phyloP scores from a whole-genome alignment of 257 asterid species.

The Penstemon newberryi region DNA sequence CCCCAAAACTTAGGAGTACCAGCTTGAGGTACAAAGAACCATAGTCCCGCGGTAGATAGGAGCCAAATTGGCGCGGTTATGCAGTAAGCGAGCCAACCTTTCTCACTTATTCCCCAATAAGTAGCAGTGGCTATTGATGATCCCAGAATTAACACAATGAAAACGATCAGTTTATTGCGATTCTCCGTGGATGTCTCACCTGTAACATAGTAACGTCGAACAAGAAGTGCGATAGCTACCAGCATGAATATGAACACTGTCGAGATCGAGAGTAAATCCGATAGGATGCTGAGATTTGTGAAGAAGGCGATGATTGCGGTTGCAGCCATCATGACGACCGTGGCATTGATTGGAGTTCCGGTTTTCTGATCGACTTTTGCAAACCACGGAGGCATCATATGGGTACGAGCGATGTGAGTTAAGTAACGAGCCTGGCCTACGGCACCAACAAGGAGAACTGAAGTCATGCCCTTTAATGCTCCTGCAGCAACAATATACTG shows the following conservation, averaged over 20 bases:
- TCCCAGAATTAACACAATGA: conserved; percentile 36
- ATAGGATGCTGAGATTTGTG: conserved; percentile 48
- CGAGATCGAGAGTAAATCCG: conserved; percentile 54
- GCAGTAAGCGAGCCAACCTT: conserved; percentile 55
- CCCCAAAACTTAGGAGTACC: conserved; percentile 59
- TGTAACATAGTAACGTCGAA: conserved; percentile 47
- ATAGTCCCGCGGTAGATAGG: conserved; percentile 42
- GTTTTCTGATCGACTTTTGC: conserved; percentile 54
- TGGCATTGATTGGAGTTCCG: conserved; percentile 65
- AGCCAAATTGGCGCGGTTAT: conserved; percentile 49
- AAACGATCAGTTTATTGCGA: conserved; percentile 46
- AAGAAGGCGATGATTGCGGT: conserved; percentile 61
- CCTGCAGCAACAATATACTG: conserved; percentile 65
- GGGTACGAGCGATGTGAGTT: conserved; percentile 69
- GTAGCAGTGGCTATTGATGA: conserved; percentile 49
- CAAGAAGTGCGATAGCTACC: conserved; percentile 57
- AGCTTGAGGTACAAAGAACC: conserved; percentile 48
- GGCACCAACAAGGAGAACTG: conserved; percentile 56
- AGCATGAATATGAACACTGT: conserved; percentile 62
- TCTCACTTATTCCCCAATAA: conserved; percentile 47
- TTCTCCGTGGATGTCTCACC: conserved; percentile 44
- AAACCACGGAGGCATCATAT: conserved; percentile 79
- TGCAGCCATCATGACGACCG: conserved; percentile 44
- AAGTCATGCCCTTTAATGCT: conserved; percentile 69
- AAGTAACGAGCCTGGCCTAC: conserved; percentile 77